phyloP scores from a whole-genome alignment of 345 rosid species.

The Populus davidiana region DNA sequence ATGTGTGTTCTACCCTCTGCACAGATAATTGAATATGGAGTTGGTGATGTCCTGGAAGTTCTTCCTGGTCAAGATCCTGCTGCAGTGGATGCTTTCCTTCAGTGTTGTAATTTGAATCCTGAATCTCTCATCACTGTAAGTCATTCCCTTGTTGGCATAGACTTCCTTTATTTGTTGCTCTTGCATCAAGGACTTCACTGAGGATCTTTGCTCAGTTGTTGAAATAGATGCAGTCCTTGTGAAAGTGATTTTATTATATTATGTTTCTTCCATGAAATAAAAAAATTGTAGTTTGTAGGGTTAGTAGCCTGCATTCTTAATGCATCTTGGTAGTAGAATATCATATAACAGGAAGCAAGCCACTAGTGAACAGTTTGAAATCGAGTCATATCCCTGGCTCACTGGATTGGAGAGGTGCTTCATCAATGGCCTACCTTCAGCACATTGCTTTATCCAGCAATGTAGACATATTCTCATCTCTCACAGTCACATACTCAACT shows the following conservation, averaged over 20 bases:
- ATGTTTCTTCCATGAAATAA: too few relatives aligned
- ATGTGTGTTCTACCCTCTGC: background rate
- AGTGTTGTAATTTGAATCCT: slow-evolving; percentile 73
- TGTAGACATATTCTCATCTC: too few relatives aligned
- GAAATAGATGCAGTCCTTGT: background rate
- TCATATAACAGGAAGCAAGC: too few relatives aligned
- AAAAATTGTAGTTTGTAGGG: background rate
- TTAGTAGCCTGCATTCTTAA: background rate
- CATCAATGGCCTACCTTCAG: too few relatives aligned
- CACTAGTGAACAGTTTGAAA: background rate
- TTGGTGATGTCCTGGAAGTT: slow-evolving; percentile 88
- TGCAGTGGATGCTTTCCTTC: slow-evolving; percentile 65
- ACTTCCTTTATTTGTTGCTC: background rate
- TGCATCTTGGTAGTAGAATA: background rate
- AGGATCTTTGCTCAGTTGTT: too few relatives aligned
- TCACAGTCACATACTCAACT: background rate
- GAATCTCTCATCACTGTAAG: slow-evolving; percentile 72
- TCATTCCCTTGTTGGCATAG: background rate
- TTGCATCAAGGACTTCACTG: background rate
- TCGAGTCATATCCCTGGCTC: too few relatives aligned
- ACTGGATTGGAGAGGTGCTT: too few relatives aligned
- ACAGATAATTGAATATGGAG: slow-evolving; percentile 57
- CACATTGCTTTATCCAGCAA: too few relatives aligned
- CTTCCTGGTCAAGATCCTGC: slow-evolving; percentile 69
- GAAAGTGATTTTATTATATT: background rate